These are phyloP conservation scores for Colletotrichum graminicola DNA, from an alignment of 2,329 filamentous ascomycete species.

Conservation along the genomic window DNA sequence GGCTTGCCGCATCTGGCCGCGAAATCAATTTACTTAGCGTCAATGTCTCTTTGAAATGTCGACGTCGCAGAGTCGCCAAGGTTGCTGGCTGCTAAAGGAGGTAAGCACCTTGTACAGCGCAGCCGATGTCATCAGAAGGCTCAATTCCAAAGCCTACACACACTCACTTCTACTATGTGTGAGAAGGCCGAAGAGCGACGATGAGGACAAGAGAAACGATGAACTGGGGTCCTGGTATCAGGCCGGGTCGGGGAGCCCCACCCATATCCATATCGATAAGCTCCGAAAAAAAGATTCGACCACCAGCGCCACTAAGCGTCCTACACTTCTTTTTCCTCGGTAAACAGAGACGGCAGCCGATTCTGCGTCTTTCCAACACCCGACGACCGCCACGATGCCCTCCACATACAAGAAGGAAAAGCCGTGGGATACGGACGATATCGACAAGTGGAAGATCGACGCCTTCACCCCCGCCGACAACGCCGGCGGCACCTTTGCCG, in stretches of 20 bases:
- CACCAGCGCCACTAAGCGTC: slow-evolving; percentile 1
- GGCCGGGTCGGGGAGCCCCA: neutral
- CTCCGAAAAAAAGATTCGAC: slow-evolving; percentile 18
- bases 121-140: neutral
- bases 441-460: slow-evolving; percentile 97
- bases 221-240: neutral
- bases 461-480: slow-evolving; percentile 90
- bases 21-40: too few species aligned
- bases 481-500: slow-evolving; percentile 83
- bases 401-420: slow-evolving; percentile 92
- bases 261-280: slow-evolving; percentile 20
- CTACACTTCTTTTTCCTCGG: slow-evolving; percentile 7
- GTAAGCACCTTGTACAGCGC: neutral
- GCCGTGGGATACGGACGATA: slow-evolving; percentile 95
- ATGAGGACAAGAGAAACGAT: neutral
- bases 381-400: slow-evolving; percentile 69
- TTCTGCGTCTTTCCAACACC: slow-evolving; percentile 11
- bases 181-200: neutral
- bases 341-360: slow-evolving; percentile 3
- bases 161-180: neutral
- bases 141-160: neutral
- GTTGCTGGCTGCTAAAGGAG: neutral
- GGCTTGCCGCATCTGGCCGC: neutral
- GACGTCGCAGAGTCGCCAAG: neutral
- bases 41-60: neutral